Evolutionary conservation across 495 filamentous ascomycete species (phyloP).

Genomic region (Sordaria brevicollis): DNA sequence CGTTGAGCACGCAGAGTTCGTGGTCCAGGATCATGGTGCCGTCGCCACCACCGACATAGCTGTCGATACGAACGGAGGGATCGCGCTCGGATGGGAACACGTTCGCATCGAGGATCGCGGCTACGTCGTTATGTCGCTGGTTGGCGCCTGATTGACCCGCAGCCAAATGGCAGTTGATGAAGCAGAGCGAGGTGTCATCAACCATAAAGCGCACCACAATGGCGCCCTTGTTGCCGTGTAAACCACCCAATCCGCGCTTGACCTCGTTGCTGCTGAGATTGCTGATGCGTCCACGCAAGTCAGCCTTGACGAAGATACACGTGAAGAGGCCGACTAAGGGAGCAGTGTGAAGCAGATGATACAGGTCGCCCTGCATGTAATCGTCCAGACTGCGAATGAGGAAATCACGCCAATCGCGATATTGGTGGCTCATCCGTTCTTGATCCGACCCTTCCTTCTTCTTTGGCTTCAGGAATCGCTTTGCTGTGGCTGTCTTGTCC

Average conservation of each 20-base stretch:
- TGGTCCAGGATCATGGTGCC: slow-evolving; percentile 95
- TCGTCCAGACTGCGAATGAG: slow-evolving; percentile 72
- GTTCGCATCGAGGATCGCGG: slow-evolving; percentile 73
- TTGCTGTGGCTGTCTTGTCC: slow-evolving; percentile 94
- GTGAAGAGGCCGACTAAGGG: slow-evolving; percentile 92
- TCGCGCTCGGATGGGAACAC: slow-evolving; percentile 59
- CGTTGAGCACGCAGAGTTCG: slow-evolving; percentile 90
- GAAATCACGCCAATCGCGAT: slow-evolving; percentile 90
- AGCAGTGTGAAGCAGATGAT: slow-evolving; percentile 76
- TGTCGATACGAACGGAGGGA: slow-evolving; percentile 50
- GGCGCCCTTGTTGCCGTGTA: slow-evolving; percentile 96
- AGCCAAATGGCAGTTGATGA: slow-evolving; percentile 95
- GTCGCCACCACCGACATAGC: slow-evolving; percentile 82
- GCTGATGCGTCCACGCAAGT: slow-evolving; percentile 61
- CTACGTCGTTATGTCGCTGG: slow-evolving; percentile 86
- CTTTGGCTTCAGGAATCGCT: slow-evolving; percentile 65
- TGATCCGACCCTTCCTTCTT: slow-evolving; percentile 87
- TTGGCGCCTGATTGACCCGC: slow-evolving; percentile 85
- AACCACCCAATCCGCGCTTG: slow-evolving; percentile 88
- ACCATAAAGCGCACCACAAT: slow-evolving; percentile 80
- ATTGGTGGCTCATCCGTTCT: slow-evolving; percentile 94
- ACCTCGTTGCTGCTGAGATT: slow-evolving; percentile 72
- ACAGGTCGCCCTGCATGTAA: slow-evolving; percentile 62
- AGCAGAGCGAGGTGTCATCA: slow-evolving; percentile 87
- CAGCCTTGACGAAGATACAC: slow-evolving; percentile 83